Evolutionary conservation across 1,284 basidiomycete genomes (phyloP).

Genomic region (Vanrija pseudolonga): DNA sequence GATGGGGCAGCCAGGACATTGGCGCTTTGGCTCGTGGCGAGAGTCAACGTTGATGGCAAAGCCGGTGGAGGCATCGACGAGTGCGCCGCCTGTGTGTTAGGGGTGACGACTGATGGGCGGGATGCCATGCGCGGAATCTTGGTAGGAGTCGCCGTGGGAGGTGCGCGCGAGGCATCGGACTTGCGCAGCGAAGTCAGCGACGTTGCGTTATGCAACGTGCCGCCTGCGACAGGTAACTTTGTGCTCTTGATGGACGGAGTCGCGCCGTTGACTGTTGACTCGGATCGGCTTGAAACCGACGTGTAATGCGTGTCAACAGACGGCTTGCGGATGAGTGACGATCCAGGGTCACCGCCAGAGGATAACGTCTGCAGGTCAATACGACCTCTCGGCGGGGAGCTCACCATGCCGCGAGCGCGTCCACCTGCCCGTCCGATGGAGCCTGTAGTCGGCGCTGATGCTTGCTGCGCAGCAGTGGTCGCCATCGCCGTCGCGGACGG

Average conservation of each 20-base stretch:
- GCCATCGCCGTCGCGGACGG: conserved; percentile 52
- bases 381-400: not conserved
- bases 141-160: conserved; percentile 60
- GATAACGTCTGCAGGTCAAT: conserved; percentile 65
- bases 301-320: conserved; percentile 21
- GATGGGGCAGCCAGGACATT: conserved; percentile 1
- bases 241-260: conserved; percentile 53
- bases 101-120: conserved; percentile 30
- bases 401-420: conserved; percentile 12
- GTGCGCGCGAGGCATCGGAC: conserved; percentile 16
- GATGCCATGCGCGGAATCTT: conserved; percentile 91
- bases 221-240: conserved; percentile 66
- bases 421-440: conserved; percentile 8
- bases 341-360: conserved; percentile 58
- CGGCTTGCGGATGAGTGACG: conserved; percentile 26
- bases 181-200: conserved; percentile 27
- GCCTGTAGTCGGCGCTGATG: not conserved
- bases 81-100: conserved; percentile 13
- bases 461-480: conserved; percentile 51
- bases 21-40: conserved; percentile 13
- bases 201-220: conserved; percentile 63
- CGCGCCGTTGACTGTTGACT: conserved; percentile 29
- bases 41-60: conserved; percentile 8
- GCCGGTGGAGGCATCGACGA: conserved; percentile 33
- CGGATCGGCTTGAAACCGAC: conserved; percentile 9